A percentile compares a stretch with the other conserved stretches of the same genome.
These are phyloP conservation scores for Aspergillus flavus DNA, from an alignment of 2,329 filamentous ascomycete species.

Conservation along the genomic window DNA sequence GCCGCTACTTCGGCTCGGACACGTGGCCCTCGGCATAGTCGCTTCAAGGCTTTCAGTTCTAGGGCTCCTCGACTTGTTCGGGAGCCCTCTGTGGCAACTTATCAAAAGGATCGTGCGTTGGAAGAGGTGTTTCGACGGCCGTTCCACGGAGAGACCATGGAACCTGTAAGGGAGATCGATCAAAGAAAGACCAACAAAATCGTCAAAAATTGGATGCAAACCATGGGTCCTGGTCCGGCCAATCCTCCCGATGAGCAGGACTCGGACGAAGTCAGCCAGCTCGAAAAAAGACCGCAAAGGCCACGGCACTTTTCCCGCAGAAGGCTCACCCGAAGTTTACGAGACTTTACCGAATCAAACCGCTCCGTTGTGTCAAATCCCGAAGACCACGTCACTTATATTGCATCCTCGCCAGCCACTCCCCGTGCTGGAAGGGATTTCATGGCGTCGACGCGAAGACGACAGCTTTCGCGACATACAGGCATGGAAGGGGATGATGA, in stretches of 20 bases:
- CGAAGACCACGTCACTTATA: constrained; percentile 47
- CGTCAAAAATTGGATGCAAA: constrained; percentile 88
- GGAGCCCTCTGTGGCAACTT: constrained; percentile 85
- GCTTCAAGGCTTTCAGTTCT: constrained; percentile 72
- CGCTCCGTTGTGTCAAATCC: constrained; percentile 62
- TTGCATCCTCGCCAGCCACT: constrained; percentile 36
- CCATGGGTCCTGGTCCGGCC: constrained; percentile 57
- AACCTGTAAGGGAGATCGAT: constrained; percentile 58
- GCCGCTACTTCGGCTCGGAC: constrained; percentile 55
- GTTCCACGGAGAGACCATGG: constrained; percentile 63
- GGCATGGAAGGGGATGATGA: constrained; percentile 91
- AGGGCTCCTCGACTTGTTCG: constrained; percentile 63
- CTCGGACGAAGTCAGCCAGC: constrained; percentile 58
- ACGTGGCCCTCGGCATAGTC: constrained; percentile 59
- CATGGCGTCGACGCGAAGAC: constrained; percentile 36
- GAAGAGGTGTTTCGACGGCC: constrained; percentile 86
- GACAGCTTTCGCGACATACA: constrained; percentile 62
- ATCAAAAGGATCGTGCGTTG: constrained; percentile 83
- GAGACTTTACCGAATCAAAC: constrained; percentile 54
- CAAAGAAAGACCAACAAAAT: constrained; percentile 77
- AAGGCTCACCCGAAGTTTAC: constrained; percentile 30
- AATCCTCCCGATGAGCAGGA: constrained; percentile 64
- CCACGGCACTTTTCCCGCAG: constrained; percentile 51
- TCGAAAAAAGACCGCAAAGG: constrained; percentile 58
- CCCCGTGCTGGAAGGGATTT: constrained; percentile 35